phyloP scores from a whole-genome alignment of 345 rosid genomes.

The Theobroma cacao region DNA sequence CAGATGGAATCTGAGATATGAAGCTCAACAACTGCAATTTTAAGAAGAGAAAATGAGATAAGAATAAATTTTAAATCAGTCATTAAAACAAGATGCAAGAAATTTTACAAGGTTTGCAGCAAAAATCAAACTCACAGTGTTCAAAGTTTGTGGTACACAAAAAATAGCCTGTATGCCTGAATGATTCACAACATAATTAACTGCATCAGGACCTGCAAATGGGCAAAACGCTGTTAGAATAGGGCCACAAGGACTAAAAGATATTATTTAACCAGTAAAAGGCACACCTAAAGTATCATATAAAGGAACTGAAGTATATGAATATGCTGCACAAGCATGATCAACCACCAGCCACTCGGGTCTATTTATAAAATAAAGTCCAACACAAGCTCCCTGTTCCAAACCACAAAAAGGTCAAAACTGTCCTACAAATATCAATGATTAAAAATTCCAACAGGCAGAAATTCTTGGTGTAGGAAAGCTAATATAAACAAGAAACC shows the following conservation, averaged over 20 bases:
- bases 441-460: neutral
- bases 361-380: constrained; percentile 73
- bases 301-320: constrained; percentile 83
- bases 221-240: constrained; percentile 16
- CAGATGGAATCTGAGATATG: constrained; percentile 69
- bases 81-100: constrained; percentile 1
- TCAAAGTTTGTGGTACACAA: constrained; percentile 77
- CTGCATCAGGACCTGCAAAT: constrained; percentile 83
- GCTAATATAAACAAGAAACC: neutral
- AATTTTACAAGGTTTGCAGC: neutral
- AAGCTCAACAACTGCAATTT: constrained; percentile 72
- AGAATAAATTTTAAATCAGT: neutral
- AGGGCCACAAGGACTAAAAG: neutral
- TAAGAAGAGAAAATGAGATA: neutral
- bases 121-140: constrained; percentile 50
- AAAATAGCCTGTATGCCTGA: constrained; percentile 75
- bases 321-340: constrained; percentile 95
- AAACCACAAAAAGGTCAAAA: constrained; percentile 24
- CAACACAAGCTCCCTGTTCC: constrained; percentile 70
- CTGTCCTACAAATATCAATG: neutral
- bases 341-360: constrained; percentile 94
- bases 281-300: constrained; percentile 87
- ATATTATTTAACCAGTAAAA: neutral
- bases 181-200: constrained; percentile 70
- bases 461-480: neutral